Evolutionary conservation across 805 yeast genomes (phyloP).

Genomic region (Brettanomyces sp.): DNA sequence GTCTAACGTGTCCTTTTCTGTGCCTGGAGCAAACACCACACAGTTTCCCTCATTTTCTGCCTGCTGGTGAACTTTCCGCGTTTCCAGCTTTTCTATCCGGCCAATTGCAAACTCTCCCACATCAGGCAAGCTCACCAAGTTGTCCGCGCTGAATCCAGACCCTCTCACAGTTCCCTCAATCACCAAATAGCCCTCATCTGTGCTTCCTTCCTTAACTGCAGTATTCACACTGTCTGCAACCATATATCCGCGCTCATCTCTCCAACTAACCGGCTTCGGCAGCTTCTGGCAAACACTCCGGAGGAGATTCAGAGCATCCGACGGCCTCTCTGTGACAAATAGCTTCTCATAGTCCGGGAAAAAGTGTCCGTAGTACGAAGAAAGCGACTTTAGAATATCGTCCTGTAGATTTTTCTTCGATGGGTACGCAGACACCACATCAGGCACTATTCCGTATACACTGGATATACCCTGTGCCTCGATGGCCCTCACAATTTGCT

Average conservation of each 20-base stretch:
- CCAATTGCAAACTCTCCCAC: conserved; percentile 80
- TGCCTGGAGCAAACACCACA: conserved; percentile 25
- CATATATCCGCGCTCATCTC: conserved; percentile 85
- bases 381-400: conserved; percentile 56
- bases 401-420: conserved; percentile 62
- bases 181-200: conserved; percentile 32
- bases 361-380: conserved; percentile 62
- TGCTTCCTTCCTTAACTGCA: conserved; percentile 12
- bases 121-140: conserved; percentile 80
- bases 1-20: conserved; percentile 46
- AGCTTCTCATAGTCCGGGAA: conserved; percentile 76
- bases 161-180: conserved; percentile 87
- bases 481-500: conserved; percentile 78
- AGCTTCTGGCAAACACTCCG: conserved; percentile 76
- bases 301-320: conserved; percentile 66
- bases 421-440: conserved; percentile 55
- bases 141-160: conserved; percentile 65
- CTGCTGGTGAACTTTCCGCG: conserved; percentile 1
- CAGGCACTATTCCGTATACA: conserved; percentile 69
- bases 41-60: conserved; percentile 15
- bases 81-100: conserved; percentile 43
- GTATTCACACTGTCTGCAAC: conserved; percentile 54
- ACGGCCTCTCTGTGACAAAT: conserved; percentile 53
- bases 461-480: conserved; percentile 89
- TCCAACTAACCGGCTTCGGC: conserved; percentile 83